phyloP scores from a whole-genome alignment of 371 early-diverging fungal genomes.

The Syncephalis fuscata region DNA sequence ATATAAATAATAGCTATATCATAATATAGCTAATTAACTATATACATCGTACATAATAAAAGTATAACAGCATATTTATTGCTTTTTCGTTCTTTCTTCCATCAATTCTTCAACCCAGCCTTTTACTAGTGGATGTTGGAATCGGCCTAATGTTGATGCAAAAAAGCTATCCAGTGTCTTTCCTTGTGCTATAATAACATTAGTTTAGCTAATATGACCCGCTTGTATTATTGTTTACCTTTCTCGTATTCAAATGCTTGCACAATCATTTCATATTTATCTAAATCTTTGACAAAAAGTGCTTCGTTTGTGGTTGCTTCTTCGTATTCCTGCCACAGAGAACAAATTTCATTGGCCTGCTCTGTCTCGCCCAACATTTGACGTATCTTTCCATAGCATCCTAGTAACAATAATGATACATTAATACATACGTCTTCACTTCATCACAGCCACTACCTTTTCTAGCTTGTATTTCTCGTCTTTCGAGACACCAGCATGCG shows the following conservation, averaged over 20 bases:
- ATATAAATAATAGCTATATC: too few relatives aligned
- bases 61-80: too few relatives aligned
- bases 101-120: slow-evolving; percentile 63
- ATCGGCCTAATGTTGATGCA: slow-evolving; percentile 55
- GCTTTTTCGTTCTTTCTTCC: too few relatives aligned
- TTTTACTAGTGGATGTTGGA: slow-evolving; percentile 60
- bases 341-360: slow-evolving; percentile 47
- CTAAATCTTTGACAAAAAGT: slow-evolving; percentile 71
- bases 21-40: too few relatives aligned
- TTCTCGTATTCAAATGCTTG: slow-evolving; percentile 86
- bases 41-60: too few relatives aligned
- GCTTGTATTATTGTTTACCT: slow-evolving; percentile 18
- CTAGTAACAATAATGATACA: slow-evolving; percentile 7
- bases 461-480: slow-evolving; percentile 63
- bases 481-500: slow-evolving; percentile 57
- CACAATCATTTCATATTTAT: slow-evolving; percentile 89
- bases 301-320: slow-evolving; percentile 61
- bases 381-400: slow-evolving; percentile 52
- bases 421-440: neutral
- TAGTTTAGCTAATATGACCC: neutral
- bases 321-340: slow-evolving; percentile 82
- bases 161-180: slow-evolving; percentile 60
- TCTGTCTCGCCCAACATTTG: slow-evolving; percentile 32
- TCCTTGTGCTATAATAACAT: slow-evolving; percentile 28
- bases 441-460: slow-evolving; percentile 15